These are phyloP conservation scores for Leccinum subrobustum DNA, from an alignment of 1,284 basidiomycete genomes.

Conservation along the genomic window DNA sequence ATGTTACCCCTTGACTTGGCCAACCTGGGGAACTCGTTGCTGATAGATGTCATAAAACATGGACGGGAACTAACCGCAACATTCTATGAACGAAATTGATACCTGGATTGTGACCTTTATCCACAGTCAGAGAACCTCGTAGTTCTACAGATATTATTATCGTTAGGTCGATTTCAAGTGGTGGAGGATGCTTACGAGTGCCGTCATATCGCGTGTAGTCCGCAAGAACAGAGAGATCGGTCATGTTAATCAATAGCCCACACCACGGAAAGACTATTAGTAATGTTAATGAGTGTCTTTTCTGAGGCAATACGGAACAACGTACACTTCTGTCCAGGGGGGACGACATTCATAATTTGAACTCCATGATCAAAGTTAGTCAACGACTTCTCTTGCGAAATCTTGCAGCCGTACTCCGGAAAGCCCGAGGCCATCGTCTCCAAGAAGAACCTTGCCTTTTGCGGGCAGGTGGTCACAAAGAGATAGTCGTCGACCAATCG, in stretches of 20 bases:
- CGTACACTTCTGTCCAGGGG: slow-evolving; percentile 48
- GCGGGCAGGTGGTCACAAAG: slow-evolving; percentile 72
- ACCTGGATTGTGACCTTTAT: slow-evolving; percentile 57
- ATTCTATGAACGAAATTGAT: slow-evolving; percentile 63
- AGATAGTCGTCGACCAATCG: slow-evolving; percentile 95
- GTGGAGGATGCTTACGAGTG: slow-evolving; percentile 46
- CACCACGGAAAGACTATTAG: slow-evolving; percentile 82
- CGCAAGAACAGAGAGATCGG: slow-evolving; percentile 70
- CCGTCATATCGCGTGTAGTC: slow-evolving; percentile 70
- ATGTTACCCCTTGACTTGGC: slow-evolving; percentile 69
- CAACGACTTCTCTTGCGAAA: slow-evolving; percentile 86
- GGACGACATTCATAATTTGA: slow-evolving; percentile 53
- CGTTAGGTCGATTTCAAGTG: background rate
- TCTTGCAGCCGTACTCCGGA: slow-evolving; percentile 90
- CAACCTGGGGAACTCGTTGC: slow-evolving; percentile 42
- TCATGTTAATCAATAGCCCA: slow-evolving; percentile 77
- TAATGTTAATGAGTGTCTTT: background rate
- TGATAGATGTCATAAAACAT: background rate
- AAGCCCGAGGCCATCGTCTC: slow-evolving; percentile 82
- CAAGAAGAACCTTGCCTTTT: slow-evolving; percentile 72
- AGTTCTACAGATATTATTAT: slow-evolving; percentile 44
- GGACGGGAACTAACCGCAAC: slow-evolving; percentile 52
- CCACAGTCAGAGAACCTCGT: slow-evolving; percentile 63
- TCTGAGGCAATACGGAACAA: background rate
- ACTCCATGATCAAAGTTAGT: slow-evolving; percentile 76